Percentiles rank a stretch among this genome's conserved stretches.
phyloP scores from a whole-genome alignment of 768 basidiomycete species.

The Suillus subalutaceus region DNA sequence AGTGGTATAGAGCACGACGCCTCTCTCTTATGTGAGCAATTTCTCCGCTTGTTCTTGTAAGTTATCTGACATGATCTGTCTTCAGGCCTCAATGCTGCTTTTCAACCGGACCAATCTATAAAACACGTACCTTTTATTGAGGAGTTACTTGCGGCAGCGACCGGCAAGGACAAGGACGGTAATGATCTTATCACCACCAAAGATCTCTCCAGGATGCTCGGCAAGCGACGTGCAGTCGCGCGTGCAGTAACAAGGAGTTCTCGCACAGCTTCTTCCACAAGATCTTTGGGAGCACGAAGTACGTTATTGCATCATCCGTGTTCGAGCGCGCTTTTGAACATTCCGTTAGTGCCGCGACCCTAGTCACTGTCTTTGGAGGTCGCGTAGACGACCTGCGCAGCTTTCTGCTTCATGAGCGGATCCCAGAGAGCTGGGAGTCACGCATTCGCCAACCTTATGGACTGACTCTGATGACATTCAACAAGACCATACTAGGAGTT shows the following conservation, averaged over 20 bases:
- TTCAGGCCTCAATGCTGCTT: too few relatives aligned
- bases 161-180: conserved; percentile 31
- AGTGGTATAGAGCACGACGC: too few relatives aligned
- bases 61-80: too few relatives aligned
- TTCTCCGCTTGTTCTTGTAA: too few relatives aligned
- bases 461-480: conserved; percentile 62
- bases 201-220: conserved; percentile 60
- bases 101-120: too few relatives aligned
- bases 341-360: conserved; percentile 57
- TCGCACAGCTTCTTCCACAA: conserved; percentile 54
- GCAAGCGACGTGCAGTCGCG: conserved; percentile 66
- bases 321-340: background rate
- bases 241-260: conserved; percentile 55
- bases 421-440: conserved; percentile 76
- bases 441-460: conserved; percentile 54
- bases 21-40: too few relatives aligned
- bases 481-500: conserved; percentile 28
- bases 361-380: conserved; percentile 73
- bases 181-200: conserved; percentile 50
- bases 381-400: conserved; percentile 54
- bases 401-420: conserved; percentile 64
- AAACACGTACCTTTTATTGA: too few relatives aligned
- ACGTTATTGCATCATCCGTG: conserved; percentile 23
- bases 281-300: conserved; percentile 75
- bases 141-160: too few relatives aligned